A percentile compares a stretch with the other conserved stretches of the same genome.
phyloP scores from a whole-genome alignment of 495 filamentous ascomycete species.

The Aspergillus incahuasiensis region DNA sequence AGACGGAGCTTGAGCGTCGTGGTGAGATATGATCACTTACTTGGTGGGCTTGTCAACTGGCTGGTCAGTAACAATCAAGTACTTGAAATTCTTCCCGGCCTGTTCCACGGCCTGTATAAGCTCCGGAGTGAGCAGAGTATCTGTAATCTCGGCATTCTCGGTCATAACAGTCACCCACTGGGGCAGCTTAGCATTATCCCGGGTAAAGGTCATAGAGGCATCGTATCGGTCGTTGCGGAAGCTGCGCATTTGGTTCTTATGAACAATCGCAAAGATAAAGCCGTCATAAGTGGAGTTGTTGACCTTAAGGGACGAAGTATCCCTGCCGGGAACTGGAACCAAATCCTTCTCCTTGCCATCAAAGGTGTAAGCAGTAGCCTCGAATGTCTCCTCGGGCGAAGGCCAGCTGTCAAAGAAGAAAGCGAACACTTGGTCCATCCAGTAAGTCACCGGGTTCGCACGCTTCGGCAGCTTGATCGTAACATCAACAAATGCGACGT shows the following conservation, averaged over 20 bases:
- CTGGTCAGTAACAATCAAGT: slow-evolving; percentile 85
- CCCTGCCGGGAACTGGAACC: slow-evolving; percentile 57
- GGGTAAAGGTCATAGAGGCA: slow-evolving; percentile 83
- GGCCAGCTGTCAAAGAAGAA: slow-evolving; percentile 77
- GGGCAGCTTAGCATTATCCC: slow-evolving; percentile 87
- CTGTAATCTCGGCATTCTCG: slow-evolving; percentile 94
- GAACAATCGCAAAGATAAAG: slow-evolving; percentile 92
- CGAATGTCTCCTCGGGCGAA: slow-evolving; percentile 61
- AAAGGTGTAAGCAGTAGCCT: slow-evolving; percentile 77
- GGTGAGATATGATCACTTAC: slow-evolving; percentile 48
- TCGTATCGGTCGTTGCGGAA: slow-evolving; percentile 93
- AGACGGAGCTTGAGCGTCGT: neutral
- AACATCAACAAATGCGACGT: slow-evolving; percentile 85
- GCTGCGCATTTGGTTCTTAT: slow-evolving; percentile 89
- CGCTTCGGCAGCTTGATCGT: slow-evolving; percentile 79
- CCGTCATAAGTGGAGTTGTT: slow-evolving; percentile 77
- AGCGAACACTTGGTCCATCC: slow-evolving; percentile 60
- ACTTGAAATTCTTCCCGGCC: slow-evolving; percentile 80
- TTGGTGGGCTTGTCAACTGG: slow-evolving; percentile 84
- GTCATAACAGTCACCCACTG: slow-evolving; percentile 91
- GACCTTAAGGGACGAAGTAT: slow-evolving; percentile 43
- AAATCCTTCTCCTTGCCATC: slow-evolving; percentile 83
- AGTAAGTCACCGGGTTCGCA: slow-evolving; percentile 76
- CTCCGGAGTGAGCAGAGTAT: slow-evolving; percentile 76
- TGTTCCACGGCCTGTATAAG: slow-evolving; percentile 73